These are phyloP conservation scores for Cicer chorassanicum DNA, from an alignment of 306 rosid genomes.

Conservation along the genomic window DNA sequence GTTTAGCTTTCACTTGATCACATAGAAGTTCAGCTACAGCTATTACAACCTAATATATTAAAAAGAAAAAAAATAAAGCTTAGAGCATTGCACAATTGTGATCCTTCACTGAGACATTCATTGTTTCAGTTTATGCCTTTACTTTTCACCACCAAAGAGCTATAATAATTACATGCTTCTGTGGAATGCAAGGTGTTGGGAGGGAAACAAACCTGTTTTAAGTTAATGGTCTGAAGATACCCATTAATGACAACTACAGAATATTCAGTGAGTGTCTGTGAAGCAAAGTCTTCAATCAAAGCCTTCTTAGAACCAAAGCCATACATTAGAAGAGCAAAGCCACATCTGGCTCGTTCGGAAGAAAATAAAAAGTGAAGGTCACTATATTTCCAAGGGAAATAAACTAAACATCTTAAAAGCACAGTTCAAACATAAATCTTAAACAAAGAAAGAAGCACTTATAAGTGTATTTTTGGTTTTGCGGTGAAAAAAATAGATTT, in stretches of 20 bases:
- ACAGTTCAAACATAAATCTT: neutral
- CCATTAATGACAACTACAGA: slow-evolving; percentile 87
- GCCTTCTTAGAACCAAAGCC: slow-evolving; percentile 95
- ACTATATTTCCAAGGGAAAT: slow-evolving; percentile 7
- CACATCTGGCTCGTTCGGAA: slow-evolving; percentile 57
- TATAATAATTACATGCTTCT: neutral
- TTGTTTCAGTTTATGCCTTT: neutral
- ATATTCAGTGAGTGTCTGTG: slow-evolving; percentile 61
- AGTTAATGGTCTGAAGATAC: slow-evolving; percentile 78
- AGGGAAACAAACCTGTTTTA: slow-evolving; percentile 71
- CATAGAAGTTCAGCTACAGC: slow-evolving; percentile 76
- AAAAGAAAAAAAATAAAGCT: slow-evolving; percentile 6
- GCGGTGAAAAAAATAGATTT: no score
- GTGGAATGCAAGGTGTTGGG: neutral
- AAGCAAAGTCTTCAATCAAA: slow-evolving; percentile 92
- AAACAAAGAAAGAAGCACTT: neutral
- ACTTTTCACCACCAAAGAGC: neutral
- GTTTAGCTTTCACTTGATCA: slow-evolving; percentile 71
- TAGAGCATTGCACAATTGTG: slow-evolving; percentile 1
- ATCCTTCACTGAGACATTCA: slow-evolving; percentile 21
- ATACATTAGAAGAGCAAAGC: slow-evolving; percentile 83
- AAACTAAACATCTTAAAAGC: slow-evolving; percentile 3
- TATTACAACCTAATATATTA: slow-evolving; percentile 58
- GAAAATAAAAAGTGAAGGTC: neutral
- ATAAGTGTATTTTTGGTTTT: no score